Percentiles rank a stretch among this genome's conserved stretches.
phyloP scores from a whole-genome alignment of 2,329 filamentous ascomycete genomes.

The Zarea fungicola region DNA sequence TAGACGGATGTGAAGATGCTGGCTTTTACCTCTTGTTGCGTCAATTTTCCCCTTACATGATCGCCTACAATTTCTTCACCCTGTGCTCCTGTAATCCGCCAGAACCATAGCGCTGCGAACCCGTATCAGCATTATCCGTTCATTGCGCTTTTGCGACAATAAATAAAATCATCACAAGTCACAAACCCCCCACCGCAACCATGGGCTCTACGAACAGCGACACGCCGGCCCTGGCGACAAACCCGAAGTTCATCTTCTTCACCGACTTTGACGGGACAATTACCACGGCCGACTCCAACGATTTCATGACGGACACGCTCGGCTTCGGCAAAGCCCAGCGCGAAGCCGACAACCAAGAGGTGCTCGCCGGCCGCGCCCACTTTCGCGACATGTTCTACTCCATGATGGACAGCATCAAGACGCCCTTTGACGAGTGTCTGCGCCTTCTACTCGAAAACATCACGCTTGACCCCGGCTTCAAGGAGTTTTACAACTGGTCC shows the following conservation, averaged over 20 bases:
- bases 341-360: slow-evolving; percentile 66
- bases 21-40: not conserved
- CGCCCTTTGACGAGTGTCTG: slow-evolving; percentile 78
- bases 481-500: slow-evolving; percentile 81
- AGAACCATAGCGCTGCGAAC: too few relatives aligned
- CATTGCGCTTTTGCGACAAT: too few relatives aligned
- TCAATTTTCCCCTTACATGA: not conserved
- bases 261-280: slow-evolving; percentile 98
- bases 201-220: slow-evolving; percentile 39
- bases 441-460: slow-evolving; percentile 74
- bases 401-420: slow-evolving; percentile 85
- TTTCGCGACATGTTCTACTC: slow-evolving; percentile 85
- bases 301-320: slow-evolving; percentile 81
- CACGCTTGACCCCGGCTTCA: slow-evolving; percentile 82
- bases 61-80: not conserved
- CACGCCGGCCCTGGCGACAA: slow-evolving; percentile 56
- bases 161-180: too few relatives aligned
- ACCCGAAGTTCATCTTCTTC: slow-evolving; percentile 94
- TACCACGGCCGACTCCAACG: slow-evolving; percentile 64
- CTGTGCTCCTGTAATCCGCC: too few relatives aligned
- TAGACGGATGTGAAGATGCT: not conserved
- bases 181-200: slow-evolving; percentile 16
- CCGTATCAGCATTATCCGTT: too few relatives aligned
- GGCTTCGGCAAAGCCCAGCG: slow-evolving; percentile 74
- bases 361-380: slow-evolving; percentile 62